Base-by-base conservation (phyloP, 352 stramenopile species). In the Globisporangium spiculum region DNA sequence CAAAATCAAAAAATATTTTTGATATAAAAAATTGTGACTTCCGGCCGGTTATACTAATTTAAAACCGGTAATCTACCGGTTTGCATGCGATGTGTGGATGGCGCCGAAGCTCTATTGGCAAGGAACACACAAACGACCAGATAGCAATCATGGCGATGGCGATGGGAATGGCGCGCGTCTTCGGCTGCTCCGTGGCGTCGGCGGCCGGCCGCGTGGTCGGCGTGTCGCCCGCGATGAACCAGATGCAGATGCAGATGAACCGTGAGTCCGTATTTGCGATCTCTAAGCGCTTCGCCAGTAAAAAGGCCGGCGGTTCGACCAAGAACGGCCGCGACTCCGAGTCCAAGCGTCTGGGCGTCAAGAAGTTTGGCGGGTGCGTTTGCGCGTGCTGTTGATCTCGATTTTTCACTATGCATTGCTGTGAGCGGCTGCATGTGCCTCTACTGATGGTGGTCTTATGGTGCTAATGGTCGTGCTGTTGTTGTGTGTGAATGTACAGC, bases 291-390 rank as follows among this genome's bases (percentile, higher is more conserved):
- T 93, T 82, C 81, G 97, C 97, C 16, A 96, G 86, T 20, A 99
- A 99, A 83, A 99, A 99, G 76, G 93, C 96, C 4, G 97, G 96
- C 36, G 97, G 97, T 50, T 99, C 93, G 5, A 97, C 93, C n/a
- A 98, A 97, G 74, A 99, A 99, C 79, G 97, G 97, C 24, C 86
- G 97, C 61, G 97, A 99, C 77, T 99, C 96, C 18, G 84, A 96
- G 71, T 98, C 97, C 48, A 97, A 98, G 80, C 90, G 97, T 60
- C 84, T 99, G 52, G 97, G 97, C 65, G 89, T 99, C 70, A 99
- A 99, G 81, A 97, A 98, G 61, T 99, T 96, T 75, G 95, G 94
- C 68, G 94, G 92, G 84, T 94, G 67, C 71, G 77, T 72, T 22
- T 46, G 38, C 38, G 12, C 9, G 14, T 32, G 56, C 3, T 68